Conservation (phyloP, 257 asterid species). For the Mentha longifolia region DNA sequence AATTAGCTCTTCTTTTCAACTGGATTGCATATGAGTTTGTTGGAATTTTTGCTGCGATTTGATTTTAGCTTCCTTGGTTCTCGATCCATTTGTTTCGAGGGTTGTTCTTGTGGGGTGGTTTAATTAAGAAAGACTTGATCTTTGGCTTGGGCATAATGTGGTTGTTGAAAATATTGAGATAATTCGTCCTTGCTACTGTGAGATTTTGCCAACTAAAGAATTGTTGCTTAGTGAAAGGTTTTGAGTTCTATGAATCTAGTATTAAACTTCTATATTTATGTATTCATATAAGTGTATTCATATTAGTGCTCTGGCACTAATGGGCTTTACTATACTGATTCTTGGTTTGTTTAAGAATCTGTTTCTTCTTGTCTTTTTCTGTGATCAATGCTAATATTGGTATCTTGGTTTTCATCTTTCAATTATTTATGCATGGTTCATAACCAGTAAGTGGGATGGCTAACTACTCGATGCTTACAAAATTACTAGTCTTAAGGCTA, state of each 20-base stretch:
- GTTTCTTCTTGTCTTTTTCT: neutral
- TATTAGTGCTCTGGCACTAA: neutral
- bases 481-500: neutral
- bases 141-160: conserved; percentile 17
- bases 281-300: neutral
- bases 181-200: neutral
- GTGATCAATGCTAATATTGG: neutral
- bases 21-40: conserved; percentile 12
- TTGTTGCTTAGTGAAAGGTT: neutral
- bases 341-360: neutral
- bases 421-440: neutral
- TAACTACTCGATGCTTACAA: neutral
- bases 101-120: neutral
- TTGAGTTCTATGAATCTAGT: neutral
- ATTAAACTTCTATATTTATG: too few relatives aligned
- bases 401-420: neutral
- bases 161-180: neutral
- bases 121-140: conserved; percentile 27
- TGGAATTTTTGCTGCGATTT: neutral
- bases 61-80: neutral
- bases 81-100: conserved; percentile 23
- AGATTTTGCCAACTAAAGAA: neutral
- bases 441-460: neutral
- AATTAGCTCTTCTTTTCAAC: neutral
- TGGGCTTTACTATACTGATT: neutral